Evolutionary conservation across 2,329 filamentous ascomycete species (phyloP), one percentile per base, ranked within the genome.

Genomic region (Xylaria sp.): DNA sequence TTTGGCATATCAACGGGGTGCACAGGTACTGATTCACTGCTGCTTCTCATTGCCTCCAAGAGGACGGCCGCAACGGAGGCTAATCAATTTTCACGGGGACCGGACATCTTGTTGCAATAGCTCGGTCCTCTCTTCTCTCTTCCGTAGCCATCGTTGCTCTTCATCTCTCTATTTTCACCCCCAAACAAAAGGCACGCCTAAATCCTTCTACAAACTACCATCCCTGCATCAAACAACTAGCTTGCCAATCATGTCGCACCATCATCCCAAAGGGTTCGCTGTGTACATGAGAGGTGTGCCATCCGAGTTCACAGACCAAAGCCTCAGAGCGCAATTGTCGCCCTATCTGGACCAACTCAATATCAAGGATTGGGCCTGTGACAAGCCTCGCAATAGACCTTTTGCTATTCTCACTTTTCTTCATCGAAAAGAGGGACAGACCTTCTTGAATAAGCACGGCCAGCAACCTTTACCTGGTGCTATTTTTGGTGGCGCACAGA

Each of bases 341-440:
- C 80, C 82, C 0, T 74, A 80, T 32, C 80, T 87, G 74, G 72
- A 75, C 7, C 69, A 56, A 0, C 76, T 88, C 2, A 65, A 70
- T 1, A 84, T 87, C 56, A 32, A 67, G 0, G 77, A 82, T 7
- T 88, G 81, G 77, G 61, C 62, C 0, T 85, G 81, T 68, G 77
- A 83, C 0, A 87, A 86, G 66, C 74, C 78, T 0, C 75, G 73
- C 2, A 73, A 74, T 3, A 81, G 76, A 23, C 50, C 45, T 0
- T 72, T 76, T 20, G 85, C 79, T 3, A 80, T 77, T 60, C 68
- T 87, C 53, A 81, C 79, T 0, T 88, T 88, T 60, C 77, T 84
- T 2, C 32, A 78, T 1, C 52, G 55, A 0, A 18, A 61, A 0
- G 81, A 88, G 4, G 85, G 80, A 9, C 45, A 73, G 0, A 75